phyloP scores from a whole-genome alignment of 139 green algal genomes.

The Astrephomene gubernaculifera region DNA sequence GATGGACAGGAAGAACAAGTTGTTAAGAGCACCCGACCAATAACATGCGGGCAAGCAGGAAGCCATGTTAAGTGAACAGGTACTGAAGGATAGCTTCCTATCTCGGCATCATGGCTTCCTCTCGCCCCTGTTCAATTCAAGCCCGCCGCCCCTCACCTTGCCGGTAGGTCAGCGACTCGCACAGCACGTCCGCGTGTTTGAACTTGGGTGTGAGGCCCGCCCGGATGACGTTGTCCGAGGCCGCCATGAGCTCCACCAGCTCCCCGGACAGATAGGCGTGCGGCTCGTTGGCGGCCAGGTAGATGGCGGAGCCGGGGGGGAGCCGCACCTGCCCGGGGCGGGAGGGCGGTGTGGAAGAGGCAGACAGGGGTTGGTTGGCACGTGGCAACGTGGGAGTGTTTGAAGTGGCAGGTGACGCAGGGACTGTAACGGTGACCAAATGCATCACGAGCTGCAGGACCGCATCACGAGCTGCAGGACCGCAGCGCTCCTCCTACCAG shows the following conservation, averaged over 20 bases:
- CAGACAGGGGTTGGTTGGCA: too few species aligned
- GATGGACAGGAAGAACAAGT: neutral
- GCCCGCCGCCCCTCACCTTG: constrained; percentile 35
- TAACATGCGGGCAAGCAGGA: too few species aligned
- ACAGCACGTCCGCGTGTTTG: constrained; percentile 88
- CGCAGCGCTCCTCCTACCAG: constrained; percentile 61
- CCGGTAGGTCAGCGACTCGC: constrained; percentile 92
- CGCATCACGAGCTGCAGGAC: too few species aligned
- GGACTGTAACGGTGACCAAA: too few species aligned
- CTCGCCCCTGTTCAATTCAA: neutral
- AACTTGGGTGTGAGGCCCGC: constrained; percentile 97
- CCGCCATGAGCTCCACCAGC: constrained; percentile 95
- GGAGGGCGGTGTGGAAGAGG: neutral
- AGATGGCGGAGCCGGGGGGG: constrained; percentile 68
- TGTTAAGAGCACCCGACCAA: too few species aligned
- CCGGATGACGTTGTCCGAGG: constrained; percentile 97
- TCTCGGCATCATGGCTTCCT: too few species aligned
- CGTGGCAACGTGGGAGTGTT: too few species aligned
- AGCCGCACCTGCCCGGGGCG: constrained; percentile 47
- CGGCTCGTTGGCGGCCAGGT: constrained; percentile 95
- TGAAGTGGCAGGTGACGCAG: too few species aligned
- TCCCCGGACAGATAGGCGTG: constrained; percentile 94
- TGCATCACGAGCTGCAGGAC: too few species aligned
- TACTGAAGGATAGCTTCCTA: too few species aligned
- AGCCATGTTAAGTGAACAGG: too few species aligned